Base-by-base conservation (phyloP, 2,329 filamentous ascomycete genomes). In the Lecanicillium sp. region DNA sequence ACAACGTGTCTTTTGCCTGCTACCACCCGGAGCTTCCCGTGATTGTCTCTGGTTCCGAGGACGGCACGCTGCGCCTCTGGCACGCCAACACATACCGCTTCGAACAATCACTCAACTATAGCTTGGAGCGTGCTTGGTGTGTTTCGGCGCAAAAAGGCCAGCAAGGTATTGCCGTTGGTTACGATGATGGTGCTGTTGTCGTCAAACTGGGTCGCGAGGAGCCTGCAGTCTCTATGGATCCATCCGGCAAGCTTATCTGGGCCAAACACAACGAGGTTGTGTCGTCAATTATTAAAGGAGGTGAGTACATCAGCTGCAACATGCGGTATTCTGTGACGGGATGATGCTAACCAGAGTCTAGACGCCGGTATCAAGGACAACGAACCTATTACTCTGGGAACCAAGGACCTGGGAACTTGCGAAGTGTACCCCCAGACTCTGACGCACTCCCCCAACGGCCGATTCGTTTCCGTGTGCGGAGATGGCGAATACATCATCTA, bases 401-500 rank as follows among this genome's bases (percentile, higher is more conserved):
- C 86, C 36, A 98, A 98, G 66, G 92, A 98, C 47, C 78, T 98
- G 33, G 92, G 92, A 27, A 92, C 85, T 27, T 97, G 90, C 58
- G 92, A 98, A 66, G 83, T 98, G 31, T 98, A 96, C 62, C 92
- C 92, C 1, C 89, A 96, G 57, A 94, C 88, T 0, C 74, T 98
- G 37, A 77, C 87, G 27, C 92, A 98, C 66, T 96, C 89, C n/a
- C 87, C 92, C 27, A 98, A 98, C 52, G 88, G 88, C 37, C 80
- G 88, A 44, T 92, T 92, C 50, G 86, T 92, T 35, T 61, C 70
- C 14, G 70, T 74, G 34, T 97, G 90, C 49, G 92, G 92, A 49
- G 92, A 98, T 58, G 92, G 92, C 46, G 92, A 98, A 64, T 98
- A 96, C 66, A 97, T 97, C 60, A 95, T 97, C 54, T 97, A 97